phyloP scores from a whole-genome alignment of 2,329 filamentous ascomycete genomes.

The Colletotrichum chlorophyti region DNA sequence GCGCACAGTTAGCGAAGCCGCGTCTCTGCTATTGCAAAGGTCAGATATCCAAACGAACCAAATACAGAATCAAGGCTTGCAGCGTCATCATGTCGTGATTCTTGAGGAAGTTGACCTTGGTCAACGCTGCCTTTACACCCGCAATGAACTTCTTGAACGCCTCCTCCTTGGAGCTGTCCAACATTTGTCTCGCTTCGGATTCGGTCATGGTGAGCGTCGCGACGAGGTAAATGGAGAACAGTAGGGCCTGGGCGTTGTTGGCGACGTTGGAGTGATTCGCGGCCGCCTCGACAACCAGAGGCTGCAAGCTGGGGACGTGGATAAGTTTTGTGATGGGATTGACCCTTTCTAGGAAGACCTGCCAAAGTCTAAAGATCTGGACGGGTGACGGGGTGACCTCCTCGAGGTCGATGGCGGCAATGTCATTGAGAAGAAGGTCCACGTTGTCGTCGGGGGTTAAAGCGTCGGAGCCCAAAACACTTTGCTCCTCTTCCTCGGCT shows the following conservation, averaged over 20 bases:
- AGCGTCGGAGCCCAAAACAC: constrained; percentile 54
- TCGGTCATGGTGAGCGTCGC: constrained; percentile 37
- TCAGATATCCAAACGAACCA: constrained; percentile 45
- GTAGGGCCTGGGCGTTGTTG: constrained; percentile 37
- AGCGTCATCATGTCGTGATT: constrained; percentile 64
- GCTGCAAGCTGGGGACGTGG: constrained; percentile 74
- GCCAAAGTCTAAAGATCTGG: constrained; percentile 76
- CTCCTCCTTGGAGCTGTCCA: constrained; percentile 56
- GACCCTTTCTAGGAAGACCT: constrained; percentile 75
- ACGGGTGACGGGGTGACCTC: constrained; percentile 69
- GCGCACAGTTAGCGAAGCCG: constrained; percentile 22
- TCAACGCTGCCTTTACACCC: constrained; percentile 57
- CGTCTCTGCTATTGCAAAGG: neutral
- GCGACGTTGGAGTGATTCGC: constrained; percentile 61
- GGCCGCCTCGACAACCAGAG: constrained; percentile 68
- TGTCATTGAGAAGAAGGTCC: constrained; percentile 55
- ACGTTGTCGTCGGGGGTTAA: constrained; percentile 59
- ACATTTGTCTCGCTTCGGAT: constrained; percentile 60
- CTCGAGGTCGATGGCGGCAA: constrained; percentile 46
- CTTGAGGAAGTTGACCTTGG: constrained; percentile 62
- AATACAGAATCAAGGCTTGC: constrained; percentile 64
- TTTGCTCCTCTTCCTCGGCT: constrained; percentile 55
- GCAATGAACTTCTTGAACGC: constrained; percentile 59
- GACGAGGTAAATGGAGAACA: constrained; percentile 31
- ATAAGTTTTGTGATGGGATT: constrained; percentile 77